Evolutionary conservation across 2,329 filamentous ascomycete genomes (phyloP).

Genomic region (Curvularia lunata): DNA sequence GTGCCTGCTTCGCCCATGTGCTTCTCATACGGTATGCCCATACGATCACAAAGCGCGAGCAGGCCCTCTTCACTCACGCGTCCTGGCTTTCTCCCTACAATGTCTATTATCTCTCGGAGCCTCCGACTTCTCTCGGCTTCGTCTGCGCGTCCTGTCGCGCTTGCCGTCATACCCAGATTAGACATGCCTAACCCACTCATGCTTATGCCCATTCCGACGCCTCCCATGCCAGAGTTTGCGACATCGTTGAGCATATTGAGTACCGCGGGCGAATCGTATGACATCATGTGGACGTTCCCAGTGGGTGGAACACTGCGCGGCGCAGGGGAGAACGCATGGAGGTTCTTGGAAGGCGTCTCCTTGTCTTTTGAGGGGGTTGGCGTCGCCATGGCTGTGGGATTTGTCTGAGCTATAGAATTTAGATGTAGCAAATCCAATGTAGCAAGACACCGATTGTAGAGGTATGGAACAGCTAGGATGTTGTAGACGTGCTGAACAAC

Average conservation of each 20-base stretch:
- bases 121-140: slow-evolving; percentile 60
- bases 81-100: slow-evolving; percentile 71
- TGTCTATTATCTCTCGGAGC: slow-evolving; percentile 68
- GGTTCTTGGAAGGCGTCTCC: slow-evolving; percentile 44
- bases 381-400: slow-evolving; percentile 42
- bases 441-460: not conserved
- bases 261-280: slow-evolving; percentile 52
- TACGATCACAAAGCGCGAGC: slow-evolving; percentile 70
- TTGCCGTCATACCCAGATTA: slow-evolving; percentile 46
- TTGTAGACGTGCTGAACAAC: not conserved
- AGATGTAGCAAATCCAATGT: not conserved
- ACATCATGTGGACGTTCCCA: slow-evolving; percentile 46
- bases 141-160: slow-evolving; percentile 53
- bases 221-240: slow-evolving; percentile 47
- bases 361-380: slow-evolving; percentile 47
- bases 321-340: slow-evolving; percentile 48
- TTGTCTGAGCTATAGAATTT: not conserved
- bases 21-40: slow-evolving; percentile 63
- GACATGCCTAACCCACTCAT: slow-evolving; percentile 52
- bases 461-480: not conserved
- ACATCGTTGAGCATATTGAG: slow-evolving; percentile 50
- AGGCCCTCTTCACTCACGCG: slow-evolving; percentile 76
- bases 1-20: slow-evolving; percentile 34
- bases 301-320: slow-evolving; percentile 53
- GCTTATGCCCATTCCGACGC: slow-evolving; percentile 46